These are phyloP conservation scores for Gynandropsis gynandra DNA, from an alignment of 345 rosid species.

Conservation along the genomic window DNA sequence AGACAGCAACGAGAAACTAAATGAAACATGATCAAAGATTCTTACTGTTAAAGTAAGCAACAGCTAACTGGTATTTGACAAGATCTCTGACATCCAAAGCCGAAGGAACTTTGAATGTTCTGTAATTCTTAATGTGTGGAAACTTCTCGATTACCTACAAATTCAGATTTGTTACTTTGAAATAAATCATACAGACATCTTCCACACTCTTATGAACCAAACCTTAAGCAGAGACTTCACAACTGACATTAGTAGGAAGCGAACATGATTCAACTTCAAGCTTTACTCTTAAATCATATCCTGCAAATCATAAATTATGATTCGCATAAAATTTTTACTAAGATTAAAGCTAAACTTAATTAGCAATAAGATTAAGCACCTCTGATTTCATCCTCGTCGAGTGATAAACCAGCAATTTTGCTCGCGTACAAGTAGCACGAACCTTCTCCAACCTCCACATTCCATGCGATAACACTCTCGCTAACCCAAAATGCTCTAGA, in stretches of 20 bases:
- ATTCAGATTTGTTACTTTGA: conserved; percentile 4
- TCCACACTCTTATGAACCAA: conserved; percentile 13
- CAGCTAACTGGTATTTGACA: conserved; percentile 72
- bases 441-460: conserved; percentile 55
- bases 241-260: conserved; percentile 45
- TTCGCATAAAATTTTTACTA: conserved; percentile 1
- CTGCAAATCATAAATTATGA: conserved; percentile 32
- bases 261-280: conserved; percentile 47
- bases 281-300: conserved; percentile 49
- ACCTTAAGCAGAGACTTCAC: conserved; percentile 4
- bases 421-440: conserved; percentile 72
- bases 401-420: conserved; percentile 44
- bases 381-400: conserved; percentile 45
- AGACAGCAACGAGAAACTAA: background rate
- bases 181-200: background rate
- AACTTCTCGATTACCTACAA: conserved; percentile 71
- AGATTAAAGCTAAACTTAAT: background rate
- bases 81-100: conserved; percentile 43
- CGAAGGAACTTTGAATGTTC: conserved; percentile 53
- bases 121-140: conserved; percentile 67
- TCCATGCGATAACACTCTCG: conserved; percentile 62
- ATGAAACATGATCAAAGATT: conserved; percentile 1
- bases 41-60: conserved; percentile 55
- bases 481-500: conserved; percentile 76
- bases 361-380: conserved; percentile 33